phyloP scores from a whole-genome alignment of 345 rosid genomes.

The Excoecaria agallocha region DNA sequence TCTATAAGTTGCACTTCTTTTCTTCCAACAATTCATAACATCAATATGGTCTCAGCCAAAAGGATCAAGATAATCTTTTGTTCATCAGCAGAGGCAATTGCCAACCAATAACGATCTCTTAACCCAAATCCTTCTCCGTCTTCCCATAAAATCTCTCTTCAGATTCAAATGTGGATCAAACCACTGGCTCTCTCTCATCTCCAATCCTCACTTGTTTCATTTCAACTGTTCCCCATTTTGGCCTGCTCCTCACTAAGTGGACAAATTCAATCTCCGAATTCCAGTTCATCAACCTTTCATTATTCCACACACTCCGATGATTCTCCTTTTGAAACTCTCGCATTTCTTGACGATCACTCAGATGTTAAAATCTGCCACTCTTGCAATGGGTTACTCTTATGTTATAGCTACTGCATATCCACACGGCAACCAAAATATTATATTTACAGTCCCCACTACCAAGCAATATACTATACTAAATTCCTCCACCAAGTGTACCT shows the following conservation, averaged over 20 bases:
- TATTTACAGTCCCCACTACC: constrained; percentile 44
- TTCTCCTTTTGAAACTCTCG: constrained; percentile 24
- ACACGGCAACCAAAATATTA: constrained; percentile 18
- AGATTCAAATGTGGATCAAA: constrained; percentile 37
- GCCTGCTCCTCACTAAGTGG: neutral
- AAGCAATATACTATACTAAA: constrained; percentile 29
- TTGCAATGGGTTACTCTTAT: constrained; percentile 53
- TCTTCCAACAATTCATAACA: neutral
- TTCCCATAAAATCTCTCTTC: constrained; percentile 30
- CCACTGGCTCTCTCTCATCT: constrained; percentile 32
- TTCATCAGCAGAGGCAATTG: constrained; percentile 24
- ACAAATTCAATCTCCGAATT: neutral
- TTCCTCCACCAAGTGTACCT: constrained; percentile 13
- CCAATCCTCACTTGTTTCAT: constrained; percentile 23
- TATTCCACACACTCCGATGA: constrained; percentile 1
- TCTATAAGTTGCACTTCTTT: too few species aligned
- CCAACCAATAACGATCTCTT: constrained; percentile 30
- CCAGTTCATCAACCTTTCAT: constrained; percentile 25
- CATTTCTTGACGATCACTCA: constrained; percentile 25
- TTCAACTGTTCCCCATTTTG: neutral
- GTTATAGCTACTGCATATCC: constrained; percentile 23
- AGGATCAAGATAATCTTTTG: neutral
- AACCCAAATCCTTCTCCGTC: constrained; percentile 27
- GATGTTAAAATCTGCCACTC: constrained; percentile 39
- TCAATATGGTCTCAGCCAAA: neutral